These are phyloP conservation scores for Aspergillus tubingensis DNA, from an alignment of 2,329 filamentous ascomycete genomes.

Conservation along the genomic window DNA sequence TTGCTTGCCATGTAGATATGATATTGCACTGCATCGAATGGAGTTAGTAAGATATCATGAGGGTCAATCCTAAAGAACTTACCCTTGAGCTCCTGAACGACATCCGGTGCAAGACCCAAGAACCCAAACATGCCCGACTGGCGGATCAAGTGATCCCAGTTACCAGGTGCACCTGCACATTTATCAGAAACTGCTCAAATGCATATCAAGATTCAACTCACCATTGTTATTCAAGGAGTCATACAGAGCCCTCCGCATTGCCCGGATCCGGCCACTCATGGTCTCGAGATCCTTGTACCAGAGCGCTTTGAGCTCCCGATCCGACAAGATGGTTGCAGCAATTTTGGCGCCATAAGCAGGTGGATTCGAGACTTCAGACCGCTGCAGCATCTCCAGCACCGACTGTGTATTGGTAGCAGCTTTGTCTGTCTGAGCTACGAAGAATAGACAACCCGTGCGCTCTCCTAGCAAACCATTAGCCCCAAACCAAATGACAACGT, in stretches of 20 bases:
- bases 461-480: conserved; percentile 11
- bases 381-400: conserved; percentile 17
- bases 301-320: conserved; percentile 72
- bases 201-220: background rate
- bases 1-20: conserved; percentile 68
- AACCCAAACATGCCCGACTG: conserved; percentile 99
- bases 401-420: conserved; percentile 16
- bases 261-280: conserved; percentile 90
- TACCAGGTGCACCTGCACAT: conserved; percentile 76
- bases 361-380: conserved; percentile 89
- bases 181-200: conserved; percentile 45
- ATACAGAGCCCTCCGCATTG: conserved; percentile 78
- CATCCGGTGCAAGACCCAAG: conserved; percentile 47
- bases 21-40: conserved; percentile 35
- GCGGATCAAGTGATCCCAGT: conserved; percentile 59
- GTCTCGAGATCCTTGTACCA: conserved; percentile 87
- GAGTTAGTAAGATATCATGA: background rate
- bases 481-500: no score
- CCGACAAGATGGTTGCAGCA: conserved; percentile 76
- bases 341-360: conserved; percentile 90
- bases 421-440: background rate
- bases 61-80: background rate
- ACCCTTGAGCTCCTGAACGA: conserved; percentile 44
- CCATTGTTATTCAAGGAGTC: conserved; percentile 49
- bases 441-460: conserved; percentile 14